Evolutionary conservation across 139 green algal genomes (phyloP).

Genomic region (Monoraphidium neglectum): DNA sequence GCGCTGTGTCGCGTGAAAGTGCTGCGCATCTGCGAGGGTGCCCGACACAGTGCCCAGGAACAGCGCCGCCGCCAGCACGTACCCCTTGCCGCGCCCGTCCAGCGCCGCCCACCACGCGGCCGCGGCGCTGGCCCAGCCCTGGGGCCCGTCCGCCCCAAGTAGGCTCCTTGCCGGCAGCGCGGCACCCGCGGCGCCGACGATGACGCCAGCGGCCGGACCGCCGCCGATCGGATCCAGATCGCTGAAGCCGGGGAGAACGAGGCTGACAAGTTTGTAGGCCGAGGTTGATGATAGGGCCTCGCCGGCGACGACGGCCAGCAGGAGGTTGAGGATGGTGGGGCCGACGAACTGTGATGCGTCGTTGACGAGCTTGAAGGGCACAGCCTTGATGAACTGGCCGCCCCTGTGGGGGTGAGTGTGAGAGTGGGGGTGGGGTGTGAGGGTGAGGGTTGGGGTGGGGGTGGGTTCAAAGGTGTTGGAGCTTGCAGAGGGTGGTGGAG

Average conservation of each 20-base stretch:
- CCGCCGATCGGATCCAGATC: background rate
- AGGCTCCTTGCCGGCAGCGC: background rate
- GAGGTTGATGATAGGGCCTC: background rate
- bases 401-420: too few relatives aligned
- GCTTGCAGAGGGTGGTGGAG: too few relatives aligned
- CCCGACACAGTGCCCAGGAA: slow-evolving; percentile 45
- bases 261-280: background rate
- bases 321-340: slow-evolving; percentile 63
- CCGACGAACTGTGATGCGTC: slow-evolving; percentile 60
- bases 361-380: slow-evolving; percentile 57
- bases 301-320: slow-evolving; percentile 50
- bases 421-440: too few relatives aligned
- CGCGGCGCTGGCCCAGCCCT: background rate
- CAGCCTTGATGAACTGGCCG: slow-evolving; percentile 42
- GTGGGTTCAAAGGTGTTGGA: too few relatives aligned
- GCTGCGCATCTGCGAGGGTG: slow-evolving; percentile 60
- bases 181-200: too few relatives aligned
- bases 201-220: background rate
- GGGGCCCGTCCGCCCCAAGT: background rate
- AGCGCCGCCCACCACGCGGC: background rate
- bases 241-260: background rate
- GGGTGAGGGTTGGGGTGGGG: too few relatives aligned
- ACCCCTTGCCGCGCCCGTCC: slow-evolving; percentile 14
- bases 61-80: slow-evolving; percentile 34
- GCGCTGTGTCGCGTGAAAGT: slow-evolving; percentile 18